Percentiles rank a stretch among this genome's conserved stretches.
These are phyloP conservation scores for Artemisia annua DNA, from an alignment of 129 eudicot genomes.

Conservation along the genomic window DNA sequence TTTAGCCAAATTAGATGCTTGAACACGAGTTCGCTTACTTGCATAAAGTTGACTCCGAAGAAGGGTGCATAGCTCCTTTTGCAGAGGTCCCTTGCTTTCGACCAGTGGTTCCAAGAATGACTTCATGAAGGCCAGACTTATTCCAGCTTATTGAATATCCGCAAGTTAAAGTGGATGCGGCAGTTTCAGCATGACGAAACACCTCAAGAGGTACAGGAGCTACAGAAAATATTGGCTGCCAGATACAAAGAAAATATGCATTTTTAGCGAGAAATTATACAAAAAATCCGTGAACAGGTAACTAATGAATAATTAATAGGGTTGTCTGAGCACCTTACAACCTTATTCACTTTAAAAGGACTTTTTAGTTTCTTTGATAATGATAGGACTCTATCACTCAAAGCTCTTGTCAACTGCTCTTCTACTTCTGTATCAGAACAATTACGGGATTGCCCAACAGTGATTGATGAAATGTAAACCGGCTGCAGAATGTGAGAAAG, in stretches of 20 bases:
- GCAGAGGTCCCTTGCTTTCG: conserved; percentile 93
- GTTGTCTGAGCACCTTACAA: conserved; percentile 47
- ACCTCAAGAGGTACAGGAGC: conserved; percentile 82
- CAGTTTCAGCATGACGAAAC: conserved; percentile 87
- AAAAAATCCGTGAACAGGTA: not conserved
- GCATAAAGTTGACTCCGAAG: conserved; percentile 89
- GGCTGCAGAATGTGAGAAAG: conserved; percentile 85
- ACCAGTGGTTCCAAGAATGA: conserved; percentile 93
- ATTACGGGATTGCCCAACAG: conserved; percentile 65
- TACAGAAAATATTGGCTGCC: conserved; percentile 68
- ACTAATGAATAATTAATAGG: conserved; percentile 15
- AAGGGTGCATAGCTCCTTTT: conserved; percentile 75
- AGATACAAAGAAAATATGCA: conserved; percentile 17
- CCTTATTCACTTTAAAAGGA: conserved; percentile 90
- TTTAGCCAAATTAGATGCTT: not conserved
- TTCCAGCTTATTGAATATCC: conserved; percentile 95
- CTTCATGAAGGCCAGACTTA: conserved; percentile 78
- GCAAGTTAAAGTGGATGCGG: conserved; percentile 77
- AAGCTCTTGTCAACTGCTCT: conserved; percentile 67
- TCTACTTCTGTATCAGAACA: conserved; percentile 43
- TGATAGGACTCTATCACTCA: conserved; percentile 59
- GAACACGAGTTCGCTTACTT: conserved; percentile 51
- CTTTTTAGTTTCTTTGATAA: conserved; percentile 52
- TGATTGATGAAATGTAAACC: conserved; percentile 79
- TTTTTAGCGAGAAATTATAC: conserved; percentile 19